phyloP scores from a whole-genome alignment of 2,329 filamentous ascomycete species.

The Fonsecaea monophora region DNA sequence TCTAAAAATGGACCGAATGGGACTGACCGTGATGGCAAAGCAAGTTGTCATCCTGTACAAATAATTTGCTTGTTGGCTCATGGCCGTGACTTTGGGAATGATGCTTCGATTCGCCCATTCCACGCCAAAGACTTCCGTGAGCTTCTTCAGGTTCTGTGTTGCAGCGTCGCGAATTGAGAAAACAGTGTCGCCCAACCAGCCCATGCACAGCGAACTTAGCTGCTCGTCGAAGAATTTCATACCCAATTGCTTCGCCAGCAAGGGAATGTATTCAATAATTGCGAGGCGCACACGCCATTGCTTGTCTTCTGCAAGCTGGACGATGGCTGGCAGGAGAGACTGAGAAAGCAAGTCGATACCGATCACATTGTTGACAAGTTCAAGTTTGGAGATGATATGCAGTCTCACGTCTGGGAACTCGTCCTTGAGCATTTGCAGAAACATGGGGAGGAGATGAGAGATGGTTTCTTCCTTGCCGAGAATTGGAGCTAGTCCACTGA shows the following conservation, averaged over 20 bases:
- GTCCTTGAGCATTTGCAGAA: constrained; percentile 98
- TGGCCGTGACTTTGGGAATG: constrained; percentile 97
- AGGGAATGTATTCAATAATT: constrained; percentile 98
- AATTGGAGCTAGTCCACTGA: constrained; percentile 94
- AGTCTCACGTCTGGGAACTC: constrained; percentile 97
- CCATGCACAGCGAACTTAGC: constrained; percentile 93
- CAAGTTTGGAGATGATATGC: constrained; percentile 99
- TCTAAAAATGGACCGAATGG: constrained; percentile 23
- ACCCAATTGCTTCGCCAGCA: constrained; percentile 92
- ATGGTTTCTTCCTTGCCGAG: constrained; percentile 99
- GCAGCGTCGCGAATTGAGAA: constrained; percentile 98
- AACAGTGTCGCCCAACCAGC: constrained; percentile 96
- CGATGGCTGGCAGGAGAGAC: constrained; percentile 94
- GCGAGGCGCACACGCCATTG: constrained; percentile 92
- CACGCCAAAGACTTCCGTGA: constrained; percentile 97
- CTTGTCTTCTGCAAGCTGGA: constrained; percentile 97
- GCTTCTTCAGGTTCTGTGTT: constrained; percentile 96
- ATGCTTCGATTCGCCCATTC: constrained; percentile 97
- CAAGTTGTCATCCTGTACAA: constrained; percentile 99
- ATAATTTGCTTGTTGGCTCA: constrained; percentile 98
- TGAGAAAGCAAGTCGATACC: constrained; percentile 96
- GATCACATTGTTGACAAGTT: constrained; percentile 98
- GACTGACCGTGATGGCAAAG: constrained; percentile 93
- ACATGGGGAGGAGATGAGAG: constrained; percentile 96
- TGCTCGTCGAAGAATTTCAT: constrained; percentile 99